These are phyloP conservation scores for Mediolabrus comicus DNA, from an alignment of 108 stramenopile genomes.

Conservation along the genomic window DNA sequence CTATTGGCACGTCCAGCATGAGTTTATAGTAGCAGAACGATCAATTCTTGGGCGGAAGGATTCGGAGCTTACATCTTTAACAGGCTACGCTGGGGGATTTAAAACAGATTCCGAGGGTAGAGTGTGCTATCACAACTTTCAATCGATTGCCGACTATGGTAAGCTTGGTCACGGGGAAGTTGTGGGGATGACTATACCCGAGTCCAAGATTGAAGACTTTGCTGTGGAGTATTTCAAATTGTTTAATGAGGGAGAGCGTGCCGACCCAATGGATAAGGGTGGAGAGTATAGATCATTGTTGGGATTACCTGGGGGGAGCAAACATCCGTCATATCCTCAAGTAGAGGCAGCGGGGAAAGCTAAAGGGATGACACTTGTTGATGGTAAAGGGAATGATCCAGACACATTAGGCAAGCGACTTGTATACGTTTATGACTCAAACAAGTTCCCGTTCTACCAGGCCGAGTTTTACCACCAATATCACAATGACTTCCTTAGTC, in stretches of 20 bases:
- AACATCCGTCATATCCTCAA: conserved; percentile 34
- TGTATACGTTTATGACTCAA: conserved; percentile 75
- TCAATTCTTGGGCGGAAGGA: conserved; percentile 61
- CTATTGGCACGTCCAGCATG: conserved; percentile 89
- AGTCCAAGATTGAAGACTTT: conserved; percentile 42
- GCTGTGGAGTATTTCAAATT: conserved; percentile 47
- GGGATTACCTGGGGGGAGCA: conserved; percentile 69
- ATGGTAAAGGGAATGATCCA: conserved; percentile 76
- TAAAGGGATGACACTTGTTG: conserved; percentile 57
- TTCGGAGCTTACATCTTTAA: conserved; percentile 59
- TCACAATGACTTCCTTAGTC: conserved; percentile 74
- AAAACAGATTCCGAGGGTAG: conserved; percentile 26
- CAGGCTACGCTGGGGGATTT: conserved; percentile 90
- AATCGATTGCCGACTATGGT: conserved; percentile 60
- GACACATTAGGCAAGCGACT: conserved; percentile 69
- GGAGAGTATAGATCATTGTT: conserved; percentile 79
- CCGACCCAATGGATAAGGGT: conserved; percentile 82
- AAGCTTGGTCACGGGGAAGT: conserved; percentile 53
- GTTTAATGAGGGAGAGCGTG: conserved; percentile 48
- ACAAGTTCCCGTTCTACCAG: conserved; percentile 72
- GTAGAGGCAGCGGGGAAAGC: conserved; percentile 56
- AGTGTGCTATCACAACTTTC: conserved; percentile 70
- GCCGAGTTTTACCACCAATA: conserved; percentile 78
- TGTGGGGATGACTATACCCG: conserved; percentile 43
- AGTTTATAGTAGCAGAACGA: conserved; percentile 84